Evolutionary conservation across 106 monocot species (phyloP).

Genomic region (Dendrobium officinale): DNA sequence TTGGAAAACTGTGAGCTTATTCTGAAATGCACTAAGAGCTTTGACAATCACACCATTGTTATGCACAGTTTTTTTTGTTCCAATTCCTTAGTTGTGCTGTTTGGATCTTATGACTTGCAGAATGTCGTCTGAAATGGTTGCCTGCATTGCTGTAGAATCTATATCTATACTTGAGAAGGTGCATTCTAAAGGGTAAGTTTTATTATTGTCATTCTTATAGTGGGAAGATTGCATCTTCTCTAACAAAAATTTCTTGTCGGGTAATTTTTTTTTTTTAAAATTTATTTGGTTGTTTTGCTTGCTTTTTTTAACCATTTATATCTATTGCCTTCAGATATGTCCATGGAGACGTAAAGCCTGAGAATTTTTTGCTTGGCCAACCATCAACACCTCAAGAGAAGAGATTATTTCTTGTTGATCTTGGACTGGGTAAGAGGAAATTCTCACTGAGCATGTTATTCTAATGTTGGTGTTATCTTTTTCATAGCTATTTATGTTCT

Average conservation of each 20-base stretch:
- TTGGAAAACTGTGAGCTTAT: not conserved
- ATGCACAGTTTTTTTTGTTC: not conserved
- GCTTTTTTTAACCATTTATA: not conserved
- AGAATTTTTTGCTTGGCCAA: constrained; percentile 28
- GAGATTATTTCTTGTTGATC: constrained; percentile 29
- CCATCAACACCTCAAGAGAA: constrained; percentile 31
- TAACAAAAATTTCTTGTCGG: not conserved
- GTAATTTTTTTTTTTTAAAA: not conserved
- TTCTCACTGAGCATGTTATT: not conserved
- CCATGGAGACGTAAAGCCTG: constrained; percentile 29
- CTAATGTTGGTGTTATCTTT: not conserved
- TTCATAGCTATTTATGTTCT: not conserved
- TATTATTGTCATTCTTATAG: not conserved
- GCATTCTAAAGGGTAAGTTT: constrained; percentile 43
- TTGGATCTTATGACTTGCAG: constrained; percentile 4
- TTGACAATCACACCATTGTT: not conserved
- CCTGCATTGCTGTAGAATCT: constrained; percentile 77
- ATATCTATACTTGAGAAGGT: constrained; percentile 82
- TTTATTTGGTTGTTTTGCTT: not conserved
- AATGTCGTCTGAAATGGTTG: constrained; percentile 48
- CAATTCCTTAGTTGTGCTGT: not conserved
- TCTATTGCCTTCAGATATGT: constrained; percentile 14
- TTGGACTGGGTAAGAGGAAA: constrained; percentile 22
- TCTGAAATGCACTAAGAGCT: not conserved
- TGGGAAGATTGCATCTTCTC: not conserved